These are phyloP conservation scores for Penicillium simplicissimum DNA, from an alignment of 495 filamentous ascomycete genomes.

Conservation along the genomic window DNA sequence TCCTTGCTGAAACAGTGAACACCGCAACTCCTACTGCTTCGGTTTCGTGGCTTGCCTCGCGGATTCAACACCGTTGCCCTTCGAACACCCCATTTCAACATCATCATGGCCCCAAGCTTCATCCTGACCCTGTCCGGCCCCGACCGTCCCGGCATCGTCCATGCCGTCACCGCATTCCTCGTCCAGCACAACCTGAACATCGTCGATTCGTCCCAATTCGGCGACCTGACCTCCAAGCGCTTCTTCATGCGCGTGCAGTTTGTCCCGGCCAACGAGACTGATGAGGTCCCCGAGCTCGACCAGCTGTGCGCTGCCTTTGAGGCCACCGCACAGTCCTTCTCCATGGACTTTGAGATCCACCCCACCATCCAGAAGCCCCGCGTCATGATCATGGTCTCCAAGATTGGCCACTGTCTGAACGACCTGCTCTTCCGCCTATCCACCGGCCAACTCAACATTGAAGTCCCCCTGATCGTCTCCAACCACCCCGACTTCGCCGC, in stretches of 20 bases:
- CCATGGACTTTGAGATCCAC: constrained; percentile 63
- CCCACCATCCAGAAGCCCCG: constrained; percentile 61
- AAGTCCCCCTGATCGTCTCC: constrained; percentile 66
- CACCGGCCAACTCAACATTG: constrained; percentile 60
- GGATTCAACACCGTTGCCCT: constrained; percentile 37
- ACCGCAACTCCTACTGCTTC: background rate
- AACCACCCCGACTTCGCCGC: constrained; percentile 72
- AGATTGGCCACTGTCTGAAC: constrained; percentile 79
- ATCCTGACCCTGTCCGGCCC: constrained; percentile 75
- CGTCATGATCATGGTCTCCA: constrained; percentile 78
- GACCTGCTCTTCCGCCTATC: constrained; percentile 73
- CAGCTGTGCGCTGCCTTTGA: constrained; percentile 49
- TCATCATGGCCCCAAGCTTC: constrained; percentile 53
- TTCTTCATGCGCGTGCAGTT: constrained; percentile 84
- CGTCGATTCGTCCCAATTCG: constrained; percentile 72
- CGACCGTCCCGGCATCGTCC: constrained; percentile 73
- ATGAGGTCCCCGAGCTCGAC: constrained; percentile 43
- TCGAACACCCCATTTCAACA: constrained; percentile 30
- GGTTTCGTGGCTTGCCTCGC: constrained; percentile 1
- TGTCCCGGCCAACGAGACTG: constrained; percentile 41
- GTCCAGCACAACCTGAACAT: constrained; percentile 68
- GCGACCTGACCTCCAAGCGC: constrained; percentile 60
- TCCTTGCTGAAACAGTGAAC: background rate
- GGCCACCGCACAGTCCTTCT: constrained; percentile 55
- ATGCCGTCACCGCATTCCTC: constrained; percentile 71